Percentiles rank a stretch among this genome's conserved stretches.
phyloP scores from a whole-genome alignment of 208 protist genomes.

The Phytomonas sp. region DNA sequence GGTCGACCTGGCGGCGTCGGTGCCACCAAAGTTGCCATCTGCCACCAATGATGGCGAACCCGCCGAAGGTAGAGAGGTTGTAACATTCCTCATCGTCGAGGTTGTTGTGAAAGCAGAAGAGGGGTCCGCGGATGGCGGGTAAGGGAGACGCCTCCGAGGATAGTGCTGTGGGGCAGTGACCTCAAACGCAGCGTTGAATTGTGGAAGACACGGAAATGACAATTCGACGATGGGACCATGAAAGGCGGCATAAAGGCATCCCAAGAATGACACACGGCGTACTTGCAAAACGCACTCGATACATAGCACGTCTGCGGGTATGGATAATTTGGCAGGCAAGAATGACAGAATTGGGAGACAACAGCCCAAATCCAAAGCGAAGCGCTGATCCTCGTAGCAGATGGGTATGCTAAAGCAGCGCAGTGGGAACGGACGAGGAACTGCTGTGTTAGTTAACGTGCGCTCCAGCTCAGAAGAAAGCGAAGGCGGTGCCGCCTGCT shows the following conservation, averaged over 20 bases:
- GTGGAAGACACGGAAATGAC: constrained; percentile 50
- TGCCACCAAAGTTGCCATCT: background rate
- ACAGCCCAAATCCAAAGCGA: constrained; percentile 43
- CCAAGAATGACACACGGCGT: constrained; percentile 45
- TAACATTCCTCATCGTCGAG: background rate
- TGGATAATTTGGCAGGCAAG: constrained; percentile 32
- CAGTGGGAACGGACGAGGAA: constrained; percentile 15
- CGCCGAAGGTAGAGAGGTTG: background rate
- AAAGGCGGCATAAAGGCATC: constrained; percentile 47
- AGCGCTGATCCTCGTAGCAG: constrained; percentile 63
- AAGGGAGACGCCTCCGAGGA: background rate
- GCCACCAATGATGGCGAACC: background rate
- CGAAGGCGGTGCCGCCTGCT: background rate
- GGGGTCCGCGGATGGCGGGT: background rate
- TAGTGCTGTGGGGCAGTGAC: constrained; percentile 7
- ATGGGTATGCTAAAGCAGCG: constrained; percentile 62
- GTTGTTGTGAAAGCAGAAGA: constrained; percentile 1
- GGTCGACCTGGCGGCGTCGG: constrained; percentile 1
- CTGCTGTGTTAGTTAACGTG: background rate
- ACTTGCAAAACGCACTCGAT: constrained; percentile 45
- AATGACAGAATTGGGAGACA: constrained; percentile 42
- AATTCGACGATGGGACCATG: constrained; percentile 41
- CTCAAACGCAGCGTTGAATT: constrained; percentile 56
- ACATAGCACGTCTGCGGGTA: constrained; percentile 61
- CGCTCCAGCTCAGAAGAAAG: background rate